These are phyloP conservation scores for Stylosanthes scabra DNA, from an alignment of 331 rosid species.

Conservation along the genomic window DNA sequence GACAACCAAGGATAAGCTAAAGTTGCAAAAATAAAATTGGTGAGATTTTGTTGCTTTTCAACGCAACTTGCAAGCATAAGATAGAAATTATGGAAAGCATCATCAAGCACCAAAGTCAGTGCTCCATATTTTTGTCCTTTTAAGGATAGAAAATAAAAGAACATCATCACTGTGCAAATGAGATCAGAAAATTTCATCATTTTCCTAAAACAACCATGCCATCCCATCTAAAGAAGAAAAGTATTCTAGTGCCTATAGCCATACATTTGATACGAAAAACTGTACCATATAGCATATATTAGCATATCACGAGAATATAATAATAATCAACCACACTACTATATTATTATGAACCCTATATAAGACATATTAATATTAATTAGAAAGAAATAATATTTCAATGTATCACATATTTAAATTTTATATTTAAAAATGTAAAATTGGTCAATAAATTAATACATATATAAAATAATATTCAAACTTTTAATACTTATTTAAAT, in stretches of 20 bases:
- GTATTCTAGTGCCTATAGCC: not conserved
- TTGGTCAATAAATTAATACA: too few relatives aligned
- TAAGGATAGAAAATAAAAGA: constrained; percentile 19
- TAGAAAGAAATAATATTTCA: too few relatives aligned
- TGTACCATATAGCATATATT: not conserved
- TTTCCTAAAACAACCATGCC: constrained; percentile 12
- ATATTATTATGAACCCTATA: not conserved
- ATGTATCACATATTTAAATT: too few relatives aligned
- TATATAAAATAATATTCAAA: too few relatives aligned
- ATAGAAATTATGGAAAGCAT: constrained; percentile 3
- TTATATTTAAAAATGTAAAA: too few relatives aligned
- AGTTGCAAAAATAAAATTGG: not conserved
- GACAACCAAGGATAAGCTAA: too few relatives aligned
- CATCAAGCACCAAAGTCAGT: not conserved
- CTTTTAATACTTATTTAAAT: too few relatives aligned
- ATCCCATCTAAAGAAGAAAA: not conserved
- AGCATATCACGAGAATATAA: too few relatives aligned
- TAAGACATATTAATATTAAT: too few relatives aligned
- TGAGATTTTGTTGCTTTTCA: not conserved
- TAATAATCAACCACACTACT: not conserved
- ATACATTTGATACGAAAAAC: not conserved
- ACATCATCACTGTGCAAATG: constrained; percentile 8
- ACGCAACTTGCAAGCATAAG: not conserved
- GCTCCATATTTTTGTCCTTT: constrained; percentile 27
- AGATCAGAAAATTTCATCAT: not conserved